A percentile compares a stretch with the other conserved stretches of the same genome.
These are phyloP conservation scores for Beauveria caledonica DNA, from an alignment of 2,329 filamentous ascomycete genomes.

Conservation along the genomic window DNA sequence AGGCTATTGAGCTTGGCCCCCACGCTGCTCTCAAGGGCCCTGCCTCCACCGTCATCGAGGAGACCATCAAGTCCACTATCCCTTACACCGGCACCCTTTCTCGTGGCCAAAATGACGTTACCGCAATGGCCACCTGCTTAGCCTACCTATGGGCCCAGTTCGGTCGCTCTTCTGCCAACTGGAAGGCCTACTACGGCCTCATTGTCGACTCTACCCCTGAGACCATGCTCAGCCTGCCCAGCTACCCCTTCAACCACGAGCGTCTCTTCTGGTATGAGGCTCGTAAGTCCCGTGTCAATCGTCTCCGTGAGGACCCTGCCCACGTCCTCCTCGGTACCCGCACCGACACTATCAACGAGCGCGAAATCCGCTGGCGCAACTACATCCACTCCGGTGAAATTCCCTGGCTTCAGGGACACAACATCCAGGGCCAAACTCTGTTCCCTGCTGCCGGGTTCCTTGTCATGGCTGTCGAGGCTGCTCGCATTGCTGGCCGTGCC, in stretches of 20 bases:
- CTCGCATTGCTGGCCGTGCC: slow-evolving; percentile 13
- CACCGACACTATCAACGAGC: slow-evolving; percentile 13
- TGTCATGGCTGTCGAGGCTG: slow-evolving; percentile 35
- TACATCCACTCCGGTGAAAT: slow-evolving; percentile 37
- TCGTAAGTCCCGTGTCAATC: slow-evolving; percentile 25
- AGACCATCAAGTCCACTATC: slow-evolving; percentile 22
- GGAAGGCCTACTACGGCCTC: slow-evolving; percentile 13
- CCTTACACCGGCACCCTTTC: slow-evolving; percentile 34
- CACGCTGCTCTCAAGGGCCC: slow-evolving; percentile 40
- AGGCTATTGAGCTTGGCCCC: slow-evolving; percentile 39
- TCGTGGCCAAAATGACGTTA: slow-evolving; percentile 33
- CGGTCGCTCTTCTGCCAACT: slow-evolving; percentile 18
- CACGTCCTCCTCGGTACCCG: slow-evolving; percentile 36
- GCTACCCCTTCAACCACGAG: slow-evolving; percentile 26
- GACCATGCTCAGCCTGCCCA: slow-evolving; percentile 19
- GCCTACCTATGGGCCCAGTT: slow-evolving; percentile 12
- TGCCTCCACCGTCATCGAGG: slow-evolving; percentile 25
- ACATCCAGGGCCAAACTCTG: slow-evolving; percentile 40
- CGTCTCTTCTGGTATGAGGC: slow-evolving; percentile 20
- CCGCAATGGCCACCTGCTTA: slow-evolving; percentile 34
- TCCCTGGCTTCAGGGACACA: slow-evolving; percentile 49
- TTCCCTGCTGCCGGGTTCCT: slow-evolving; percentile 38
- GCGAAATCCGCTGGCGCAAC: slow-evolving; percentile 36
- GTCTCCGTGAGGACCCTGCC: slow-evolving; percentile 27
- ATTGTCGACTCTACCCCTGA: slow-evolving; percentile 11